Evolutionary conservation across 2,329 filamentous ascomycete genomes (phyloP), one percentile per base, ranked within the genome.

Genomic region (Exophiala mesophila): DNA sequence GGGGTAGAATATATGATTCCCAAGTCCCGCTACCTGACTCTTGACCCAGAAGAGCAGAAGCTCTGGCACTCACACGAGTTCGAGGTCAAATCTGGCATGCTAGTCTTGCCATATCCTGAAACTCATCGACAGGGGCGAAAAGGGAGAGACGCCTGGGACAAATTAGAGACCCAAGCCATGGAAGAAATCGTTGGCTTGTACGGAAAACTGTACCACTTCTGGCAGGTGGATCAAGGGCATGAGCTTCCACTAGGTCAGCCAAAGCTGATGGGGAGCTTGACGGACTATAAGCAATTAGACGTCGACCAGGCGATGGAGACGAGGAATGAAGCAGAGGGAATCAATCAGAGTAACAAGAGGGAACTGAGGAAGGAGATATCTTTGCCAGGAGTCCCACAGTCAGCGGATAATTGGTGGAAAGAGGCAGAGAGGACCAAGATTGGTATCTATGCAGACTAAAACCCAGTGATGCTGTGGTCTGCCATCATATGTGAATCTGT

Each of bases 1-100:
- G 88, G 87, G 6, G 74, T 94, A 55, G 88, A 94, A 62, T 56
- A 94, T 69, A 89, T 92, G 85, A 80, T 94, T 55, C 81, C 82
- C 0, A 76, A 79, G 0, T 68, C 70, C 3, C 67, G 92, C 0
- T 94, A 82, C 66, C 70, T 76, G 26, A 77, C 75, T 0, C 76
- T 94, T 0, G 73, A 78, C 1, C 33, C 64, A 0, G 75, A 81
- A 15, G 88, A 94, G 65, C 78, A 83, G 73, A 51, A 60, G 56
- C 48, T 51, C 13, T 58, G 55, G 43, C 46, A 52, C 39, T 53
- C 51, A 17, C 77, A 80, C 48, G 73, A 73, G 23, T 86, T 82
- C 60, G 83, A 88, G 59, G 83, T 88, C 31, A 84, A 85, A 56
- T 83, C 78, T 0, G 85, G 85, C 1, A 86, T 88, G 81, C 71